Percentiles rank a stretch among this genome's conserved stretches.
Conservation (phyloP, 805 yeast species). For the Yarrowia sp. region DNA sequence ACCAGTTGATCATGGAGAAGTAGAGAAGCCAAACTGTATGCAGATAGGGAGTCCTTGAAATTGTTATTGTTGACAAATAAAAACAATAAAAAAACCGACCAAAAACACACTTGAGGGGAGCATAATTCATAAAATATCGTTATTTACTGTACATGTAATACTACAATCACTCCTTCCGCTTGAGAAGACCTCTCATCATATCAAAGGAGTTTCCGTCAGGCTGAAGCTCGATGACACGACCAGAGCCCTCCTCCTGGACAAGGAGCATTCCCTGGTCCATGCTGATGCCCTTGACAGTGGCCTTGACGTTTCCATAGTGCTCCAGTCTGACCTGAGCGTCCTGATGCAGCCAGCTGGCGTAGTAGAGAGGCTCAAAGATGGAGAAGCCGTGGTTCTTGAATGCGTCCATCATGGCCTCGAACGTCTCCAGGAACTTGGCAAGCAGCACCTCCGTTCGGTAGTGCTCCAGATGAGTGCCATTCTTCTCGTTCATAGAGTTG, state of each 20-base stretch:
- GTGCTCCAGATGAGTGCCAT: conserved; percentile 45
- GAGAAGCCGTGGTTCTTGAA: conserved; percentile 65
- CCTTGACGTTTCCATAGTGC: conserved; percentile 51
- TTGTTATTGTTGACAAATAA: too few species aligned
- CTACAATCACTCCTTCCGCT: conserved; percentile 50
- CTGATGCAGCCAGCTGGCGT: conserved; percentile 81
- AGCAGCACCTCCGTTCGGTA: conserved; percentile 50
- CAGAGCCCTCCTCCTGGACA: conserved; percentile 66
- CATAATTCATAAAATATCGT: too few species aligned
- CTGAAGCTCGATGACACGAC: conserved; percentile 65
- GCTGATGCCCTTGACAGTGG: conserved; percentile 76
- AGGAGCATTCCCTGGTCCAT: conserved; percentile 77
- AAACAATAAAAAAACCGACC: too few species aligned
- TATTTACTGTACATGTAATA: not conserved
- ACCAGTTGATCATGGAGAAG: not conserved
- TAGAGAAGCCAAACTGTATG: not conserved
- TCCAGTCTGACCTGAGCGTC: conserved; percentile 70
- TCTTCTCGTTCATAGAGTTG: conserved; percentile 51
- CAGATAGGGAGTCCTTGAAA: too few species aligned
- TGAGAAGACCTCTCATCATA: conserved; percentile 84
- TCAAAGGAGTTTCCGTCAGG: conserved; percentile 99
- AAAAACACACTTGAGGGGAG: too few species aligned
- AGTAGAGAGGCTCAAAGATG: conserved; percentile 68
- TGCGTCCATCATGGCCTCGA: conserved; percentile 53
- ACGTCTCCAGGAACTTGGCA: conserved; percentile 65